These are phyloP conservation scores for Phaeotremella skinneri DNA, from an alignment of 768 basidiomycete genomes.

Conservation along the genomic window DNA sequence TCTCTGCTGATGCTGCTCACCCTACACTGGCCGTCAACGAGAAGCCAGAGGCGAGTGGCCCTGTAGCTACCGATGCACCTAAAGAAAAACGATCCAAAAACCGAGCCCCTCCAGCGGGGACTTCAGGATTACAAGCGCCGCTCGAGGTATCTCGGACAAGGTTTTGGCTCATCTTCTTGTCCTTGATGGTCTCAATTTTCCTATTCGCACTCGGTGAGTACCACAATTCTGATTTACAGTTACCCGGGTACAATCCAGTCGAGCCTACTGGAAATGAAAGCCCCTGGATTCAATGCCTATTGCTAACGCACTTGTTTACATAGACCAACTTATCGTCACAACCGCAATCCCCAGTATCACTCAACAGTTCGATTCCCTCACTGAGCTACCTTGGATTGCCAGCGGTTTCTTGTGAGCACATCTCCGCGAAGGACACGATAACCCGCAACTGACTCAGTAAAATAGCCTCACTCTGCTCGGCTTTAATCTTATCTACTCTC, in stretches of 20 bases:
- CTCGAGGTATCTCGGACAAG: slow-evolving; percentile 31
- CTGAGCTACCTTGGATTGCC: slow-evolving; percentile 46
- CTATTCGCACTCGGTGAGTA: slow-evolving; percentile 39
- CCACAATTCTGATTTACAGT: background rate
- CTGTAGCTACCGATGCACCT: background rate
- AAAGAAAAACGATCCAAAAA: background rate
- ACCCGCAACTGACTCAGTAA: background rate
- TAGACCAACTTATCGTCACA: slow-evolving; percentile 54
- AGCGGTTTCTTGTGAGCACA: slow-evolving; percentile 42
- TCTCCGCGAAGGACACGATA: background rate
- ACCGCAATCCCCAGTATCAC: slow-evolving; percentile 50
- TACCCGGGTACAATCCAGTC: background rate
- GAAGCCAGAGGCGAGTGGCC: background rate
- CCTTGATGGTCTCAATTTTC: slow-evolving; percentile 41
- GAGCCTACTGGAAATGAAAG: background rate
- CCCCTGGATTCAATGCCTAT: background rate
- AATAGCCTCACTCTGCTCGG: slow-evolving; percentile 47
- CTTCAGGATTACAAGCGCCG: slow-evolving; percentile 19
- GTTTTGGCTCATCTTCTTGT: slow-evolving; percentile 36
- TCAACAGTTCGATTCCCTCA: slow-evolving; percentile 41
- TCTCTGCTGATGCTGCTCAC: background rate
- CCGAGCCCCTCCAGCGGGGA: background rate
- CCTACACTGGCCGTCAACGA: background rate
- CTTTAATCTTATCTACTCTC: slow-evolving; percentile 47
- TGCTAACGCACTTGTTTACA: background rate